Conservation (phyloP, 1,284 basidiomycete genomes). For the Kwoniella shivajii region DNA sequence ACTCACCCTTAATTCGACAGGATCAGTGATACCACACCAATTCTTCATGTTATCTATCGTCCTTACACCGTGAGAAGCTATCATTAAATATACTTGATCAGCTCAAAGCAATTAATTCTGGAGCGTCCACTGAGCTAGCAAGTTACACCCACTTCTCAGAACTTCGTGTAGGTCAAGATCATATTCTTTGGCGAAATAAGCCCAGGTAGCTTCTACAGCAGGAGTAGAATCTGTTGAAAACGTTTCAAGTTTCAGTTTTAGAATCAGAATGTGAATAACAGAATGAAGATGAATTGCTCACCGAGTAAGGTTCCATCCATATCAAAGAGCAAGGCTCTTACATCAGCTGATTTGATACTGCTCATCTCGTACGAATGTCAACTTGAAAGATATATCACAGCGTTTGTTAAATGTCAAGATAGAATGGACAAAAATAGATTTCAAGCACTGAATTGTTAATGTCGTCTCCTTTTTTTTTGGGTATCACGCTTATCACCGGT, state of each 20-base stretch:
- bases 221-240: constrained; percentile 45
- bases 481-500: no score
- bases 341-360: not conserved
- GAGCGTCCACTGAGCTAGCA: no score
- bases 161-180: constrained; percentile 50
- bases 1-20: constrained; percentile 61
- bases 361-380: constrained; percentile 7
- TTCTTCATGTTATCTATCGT: constrained; percentile 71
- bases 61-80: constrained; percentile 74
- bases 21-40: constrained; percentile 65
- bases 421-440: no score
- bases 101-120: no score
- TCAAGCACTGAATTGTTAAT: not conserved
- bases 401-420: no score
- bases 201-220: constrained; percentile 51
- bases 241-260: no score
- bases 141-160: constrained; percentile 41
- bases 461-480: no score
- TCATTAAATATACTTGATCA: not conserved
- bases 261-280: not conserved
- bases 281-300: constrained; percentile 11
- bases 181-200: constrained; percentile 46
- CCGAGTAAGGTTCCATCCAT: constrained; percentile 54
- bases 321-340: constrained; percentile 42
- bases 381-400: no score